Evolutionary conservation across 371 early-diverging fungal genomes (phyloP).

Genomic region (Syncephalastrum contaminatum): DNA sequence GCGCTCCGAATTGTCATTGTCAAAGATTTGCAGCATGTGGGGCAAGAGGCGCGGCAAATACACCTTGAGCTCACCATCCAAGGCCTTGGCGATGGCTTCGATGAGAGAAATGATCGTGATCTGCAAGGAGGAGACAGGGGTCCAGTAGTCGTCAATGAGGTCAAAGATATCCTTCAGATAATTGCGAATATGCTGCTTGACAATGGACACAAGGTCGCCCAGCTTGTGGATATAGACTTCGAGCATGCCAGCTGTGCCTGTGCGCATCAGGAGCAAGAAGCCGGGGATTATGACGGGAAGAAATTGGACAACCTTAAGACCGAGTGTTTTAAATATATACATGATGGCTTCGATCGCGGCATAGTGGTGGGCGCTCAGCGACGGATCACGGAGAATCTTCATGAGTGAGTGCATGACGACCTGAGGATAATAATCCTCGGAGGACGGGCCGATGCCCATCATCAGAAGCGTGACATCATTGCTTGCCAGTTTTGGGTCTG

Average conservation of each 20-base stretch:
- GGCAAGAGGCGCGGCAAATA: constrained; percentile 71
- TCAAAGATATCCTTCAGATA: constrained; percentile 82
- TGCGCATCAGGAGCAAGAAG: constrained; percentile 72
- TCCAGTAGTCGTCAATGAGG: constrained; percentile 83
- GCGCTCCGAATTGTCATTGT: constrained; percentile 73
- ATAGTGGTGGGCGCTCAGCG: constrained; percentile 80
- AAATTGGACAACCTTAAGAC: constrained; percentile 79
- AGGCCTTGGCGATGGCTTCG: constrained; percentile 82
- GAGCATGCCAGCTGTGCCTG: constrained; percentile 75
- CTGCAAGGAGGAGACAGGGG: constrained; percentile 69
- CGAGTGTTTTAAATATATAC: constrained; percentile 90
- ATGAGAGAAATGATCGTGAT: constrained; percentile 81
- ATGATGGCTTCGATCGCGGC: constrained; percentile 92
- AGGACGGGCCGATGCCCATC: constrained; percentile 76
- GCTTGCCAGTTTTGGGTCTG: constrained; percentile 57
- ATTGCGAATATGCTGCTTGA: constrained; percentile 86
- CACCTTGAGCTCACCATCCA: constrained; percentile 88
- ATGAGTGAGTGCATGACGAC: constrained; percentile 90
- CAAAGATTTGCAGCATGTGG: constrained; percentile 75
- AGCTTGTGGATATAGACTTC: constrained; percentile 91
- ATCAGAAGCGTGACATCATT: constrained; percentile 65
- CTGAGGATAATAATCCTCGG: constrained; percentile 84
- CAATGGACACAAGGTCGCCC: constrained; percentile 81
- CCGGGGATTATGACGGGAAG: constrained; percentile 75
- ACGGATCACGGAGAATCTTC: constrained; percentile 85